Conservation (phyloP, 331 rosid species). For the Rosa hybrid region DNA sequence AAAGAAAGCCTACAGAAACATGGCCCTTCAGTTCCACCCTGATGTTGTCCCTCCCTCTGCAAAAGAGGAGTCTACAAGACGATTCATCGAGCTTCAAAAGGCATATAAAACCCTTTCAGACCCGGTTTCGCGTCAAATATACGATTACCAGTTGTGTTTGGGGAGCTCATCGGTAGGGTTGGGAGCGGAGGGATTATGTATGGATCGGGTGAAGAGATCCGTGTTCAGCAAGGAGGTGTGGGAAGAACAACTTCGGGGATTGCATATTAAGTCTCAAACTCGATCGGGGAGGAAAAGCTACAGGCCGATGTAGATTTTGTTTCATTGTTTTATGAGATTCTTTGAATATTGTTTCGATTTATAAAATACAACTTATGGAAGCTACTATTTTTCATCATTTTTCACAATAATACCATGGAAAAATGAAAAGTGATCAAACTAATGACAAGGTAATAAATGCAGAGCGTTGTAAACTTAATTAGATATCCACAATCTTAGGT, state of each 20-base stretch:
- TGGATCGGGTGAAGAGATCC: conserved; percentile 14
- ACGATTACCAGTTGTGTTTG: conserved; percentile 33
- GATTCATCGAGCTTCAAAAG: conserved; percentile 36
- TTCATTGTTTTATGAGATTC: neutral
- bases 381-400: neutral
- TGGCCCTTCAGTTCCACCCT: conserved; percentile 39
- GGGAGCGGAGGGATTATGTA: neutral
- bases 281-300: conserved; percentile 18
- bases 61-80: conserved; percentile 32
- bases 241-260: conserved; percentile 35
- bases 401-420: neutral
- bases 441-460: too few relatives aligned
- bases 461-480: too few relatives aligned
- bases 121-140: conserved; percentile 32
- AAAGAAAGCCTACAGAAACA: conserved; percentile 35
- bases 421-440: neutral
- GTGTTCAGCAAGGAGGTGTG: conserved; percentile 28
- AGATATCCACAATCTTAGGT: too few relatives aligned
- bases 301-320: neutral
- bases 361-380: neutral
- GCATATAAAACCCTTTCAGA: conserved; percentile 40
- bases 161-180: neutral
- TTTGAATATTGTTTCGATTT: neutral
- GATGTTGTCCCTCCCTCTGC: conserved; percentile 30
- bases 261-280: conserved; percentile 27